phyloP scores from a whole-genome alignment of 208 protist genomes.

The Acanthamoeba castellanii region DNA sequence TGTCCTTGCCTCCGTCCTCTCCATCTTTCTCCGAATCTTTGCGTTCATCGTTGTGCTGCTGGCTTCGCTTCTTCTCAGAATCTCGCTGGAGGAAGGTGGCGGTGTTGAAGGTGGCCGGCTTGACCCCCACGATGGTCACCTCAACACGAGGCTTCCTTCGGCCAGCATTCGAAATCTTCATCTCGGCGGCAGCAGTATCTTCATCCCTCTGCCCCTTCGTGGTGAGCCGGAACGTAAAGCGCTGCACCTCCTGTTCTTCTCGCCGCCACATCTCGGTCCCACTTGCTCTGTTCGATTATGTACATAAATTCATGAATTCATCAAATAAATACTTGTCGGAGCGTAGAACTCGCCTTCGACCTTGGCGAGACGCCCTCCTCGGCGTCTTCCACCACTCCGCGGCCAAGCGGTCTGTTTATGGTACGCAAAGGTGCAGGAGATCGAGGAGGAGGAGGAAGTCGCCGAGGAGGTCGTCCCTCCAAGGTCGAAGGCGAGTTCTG shows the following conservation, averaged over 20 bases:
- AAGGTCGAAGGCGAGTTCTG: too few species aligned
- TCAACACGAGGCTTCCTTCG: not conserved
- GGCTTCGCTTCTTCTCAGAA: not conserved
- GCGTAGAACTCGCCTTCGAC: not conserved
- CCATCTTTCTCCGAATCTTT: not conserved
- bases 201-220: not conserved
- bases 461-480: too few species aligned
- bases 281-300: not conserved
- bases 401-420: too few species aligned
- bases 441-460: too few species aligned
- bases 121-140: slow-evolving; percentile 3
- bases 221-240: not conserved
- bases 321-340: too few species aligned
- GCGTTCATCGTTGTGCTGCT: not conserved
- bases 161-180: not conserved
- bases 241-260: not conserved
- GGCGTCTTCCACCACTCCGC: too few species aligned
- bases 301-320: not conserved
- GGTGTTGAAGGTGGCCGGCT: slow-evolving; percentile 45
- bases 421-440: too few species aligned
- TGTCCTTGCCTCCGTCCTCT: not conserved
- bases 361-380: not conserved
- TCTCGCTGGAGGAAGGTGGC: slow-evolving; percentile 22
- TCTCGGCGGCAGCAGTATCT: not conserved
- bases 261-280: not conserved